Base-by-base conservation (phyloP, 805 yeast species). In the Wickerhamomyces kurtzmanii region DNA sequence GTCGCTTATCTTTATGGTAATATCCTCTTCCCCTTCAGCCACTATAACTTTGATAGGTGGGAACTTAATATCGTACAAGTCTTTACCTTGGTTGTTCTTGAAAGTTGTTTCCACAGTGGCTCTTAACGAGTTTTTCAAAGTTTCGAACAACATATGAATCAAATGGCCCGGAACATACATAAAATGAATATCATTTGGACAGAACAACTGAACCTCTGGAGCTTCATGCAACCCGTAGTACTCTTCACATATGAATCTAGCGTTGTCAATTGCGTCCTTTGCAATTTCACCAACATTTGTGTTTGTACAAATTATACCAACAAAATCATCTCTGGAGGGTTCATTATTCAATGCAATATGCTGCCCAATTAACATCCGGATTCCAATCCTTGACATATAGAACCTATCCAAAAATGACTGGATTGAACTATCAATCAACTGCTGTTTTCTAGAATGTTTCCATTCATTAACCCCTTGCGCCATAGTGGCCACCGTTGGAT, bases 161-260 rank as follows among this genome's bases (percentile, higher is more conserved):
- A 85, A 65, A 57, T 85, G 95, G 9, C 94, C 94, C 3, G 95
- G 95, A 9, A 86, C 94, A 47, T 85, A 85, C 84, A 84, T 81
- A 55, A 86, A 85, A 31, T 71, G 71, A 42, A 85, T 68, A 47
- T 81, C 80, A 26, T 47, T 48, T 6, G 49, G 42, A 36, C 91
- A 83, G 38, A 80, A 77, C 17, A 86, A 59, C 39, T 76, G 75
- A 12, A 86, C 87, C 39, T 78, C 66, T 3, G 95, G 96, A 3
- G 93, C 86, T 42, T 83, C 94, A 47, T 76, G 75, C 11, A 85
- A 61, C 4, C 91, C 93, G 50, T 83, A 85, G 57, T 84, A 83
- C 46, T 85, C 94, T 46, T 85, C 94, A 53, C 95, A 85, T 20
- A 87, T 84, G 49, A 79, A 84, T 39, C 86, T 65, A 4, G 96